A percentile compares a stretch with the other conserved stretches of the same genome.
Evolutionary conservation across 306 rosid species (phyloP).

Genomic region (Quercus gilva): DNA sequence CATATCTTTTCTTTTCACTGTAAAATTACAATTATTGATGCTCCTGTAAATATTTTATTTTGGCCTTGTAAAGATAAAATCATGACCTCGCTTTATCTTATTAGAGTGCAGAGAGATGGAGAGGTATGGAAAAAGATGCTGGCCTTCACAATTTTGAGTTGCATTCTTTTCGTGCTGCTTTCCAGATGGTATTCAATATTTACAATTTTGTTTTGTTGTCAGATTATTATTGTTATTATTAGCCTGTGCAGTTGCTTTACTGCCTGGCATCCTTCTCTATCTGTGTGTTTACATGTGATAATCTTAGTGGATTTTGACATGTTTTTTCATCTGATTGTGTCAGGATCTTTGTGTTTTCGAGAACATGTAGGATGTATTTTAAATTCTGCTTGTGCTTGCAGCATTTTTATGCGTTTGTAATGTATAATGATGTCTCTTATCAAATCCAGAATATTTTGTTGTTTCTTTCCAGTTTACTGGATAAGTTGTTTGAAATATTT

Average conservation of each 20-base stretch:
- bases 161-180: constrained; percentile 89
- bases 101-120: constrained; percentile 98
- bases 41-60: not conserved
- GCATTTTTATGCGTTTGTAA: too few relatives aligned
- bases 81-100: constrained; percentile 25
- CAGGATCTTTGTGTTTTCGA: not conserved
- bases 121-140: constrained; percentile 55
- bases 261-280: too few relatives aligned
- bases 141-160: constrained; percentile 84
- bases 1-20: not conserved
- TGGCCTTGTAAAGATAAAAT: constrained; percentile 6
- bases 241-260: not conserved
- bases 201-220: constrained; percentile 10
- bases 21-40: not conserved
- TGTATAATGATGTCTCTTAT: too few relatives aligned
- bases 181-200: constrained; percentile 70
- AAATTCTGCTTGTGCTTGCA: not conserved
- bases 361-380: not conserved
- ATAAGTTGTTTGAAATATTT: not conserved
- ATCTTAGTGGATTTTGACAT: not conserved
- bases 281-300: not conserved
- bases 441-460: not conserved
- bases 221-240: not conserved
- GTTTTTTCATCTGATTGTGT: not conserved
- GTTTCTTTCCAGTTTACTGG: not conserved